phyloP scores from a whole-genome alignment of 129 eudicot species.

The Silybum marianum region DNA sequence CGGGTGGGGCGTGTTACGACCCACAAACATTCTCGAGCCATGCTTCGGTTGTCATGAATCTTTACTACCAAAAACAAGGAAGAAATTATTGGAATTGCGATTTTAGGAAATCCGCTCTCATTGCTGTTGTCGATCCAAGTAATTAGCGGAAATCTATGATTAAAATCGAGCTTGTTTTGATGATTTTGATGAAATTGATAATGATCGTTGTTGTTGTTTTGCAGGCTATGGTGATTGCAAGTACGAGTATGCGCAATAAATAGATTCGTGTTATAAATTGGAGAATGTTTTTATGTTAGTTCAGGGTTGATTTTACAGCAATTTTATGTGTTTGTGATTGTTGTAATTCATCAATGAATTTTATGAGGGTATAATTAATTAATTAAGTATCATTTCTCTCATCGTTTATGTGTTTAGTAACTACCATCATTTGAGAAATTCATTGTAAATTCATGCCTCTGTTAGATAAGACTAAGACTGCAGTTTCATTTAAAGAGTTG shows the following conservation, averaged over 20 bases:
- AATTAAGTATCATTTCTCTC: background rate
- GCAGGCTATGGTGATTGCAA: conserved; percentile 50
- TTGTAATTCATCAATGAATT: conserved; percentile 20
- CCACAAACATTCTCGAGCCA: conserved; percentile 31
- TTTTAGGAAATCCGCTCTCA: conserved; percentile 35
- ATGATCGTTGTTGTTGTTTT: conserved; percentile 2
- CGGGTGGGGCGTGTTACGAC: conserved; percentile 39
- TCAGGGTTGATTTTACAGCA: conserved; percentile 5
- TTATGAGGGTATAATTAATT: conserved; percentile 3
- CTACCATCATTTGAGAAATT: background rate
- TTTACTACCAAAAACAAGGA: conserved; percentile 43
- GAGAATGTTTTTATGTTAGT: background rate
- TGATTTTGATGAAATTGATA: background rate
- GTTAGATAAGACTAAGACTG: background rate
- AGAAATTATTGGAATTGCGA: conserved; percentile 40
- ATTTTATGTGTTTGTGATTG: conserved; percentile 20
- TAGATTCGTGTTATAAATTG: background rate
- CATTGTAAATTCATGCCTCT: conserved; percentile 3
- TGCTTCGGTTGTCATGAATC: conserved; percentile 60
- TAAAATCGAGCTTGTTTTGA: background rate
- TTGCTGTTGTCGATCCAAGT: conserved; percentile 51
- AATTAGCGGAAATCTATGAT: conserved; percentile 12
- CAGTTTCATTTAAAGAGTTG: background rate
- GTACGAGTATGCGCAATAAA: conserved; percentile 20
- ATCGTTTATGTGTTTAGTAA: conserved; percentile 8